These are phyloP conservation scores for Cladophialophora yegresii DNA, from an alignment of 2,329 filamentous ascomycete genomes.

Conservation along the genomic window DNA sequence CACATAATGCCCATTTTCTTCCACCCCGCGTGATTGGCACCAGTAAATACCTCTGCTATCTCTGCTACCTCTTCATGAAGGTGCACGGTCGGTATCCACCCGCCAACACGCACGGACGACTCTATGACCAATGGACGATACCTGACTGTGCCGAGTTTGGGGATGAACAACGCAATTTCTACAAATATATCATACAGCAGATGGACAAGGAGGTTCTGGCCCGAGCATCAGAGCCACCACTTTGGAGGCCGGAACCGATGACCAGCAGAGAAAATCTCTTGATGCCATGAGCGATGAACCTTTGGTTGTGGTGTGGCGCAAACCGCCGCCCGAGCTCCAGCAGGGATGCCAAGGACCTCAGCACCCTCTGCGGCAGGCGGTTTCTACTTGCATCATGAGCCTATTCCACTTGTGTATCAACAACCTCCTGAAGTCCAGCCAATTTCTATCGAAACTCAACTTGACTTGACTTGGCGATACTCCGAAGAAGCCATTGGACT, in stretches of 20 bases:
- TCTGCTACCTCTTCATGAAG: conserved; percentile 36
- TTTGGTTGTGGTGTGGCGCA: neutral
- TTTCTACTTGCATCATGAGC: neutral
- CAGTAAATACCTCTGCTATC: conserved; percentile 35
- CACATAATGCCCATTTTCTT: neutral
- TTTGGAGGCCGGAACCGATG: conserved; percentile 14
- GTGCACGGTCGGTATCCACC: conserved; percentile 24
- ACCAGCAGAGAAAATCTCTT: conserved; percentile 17
- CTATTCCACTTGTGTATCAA: neutral
- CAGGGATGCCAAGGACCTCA: neutral
- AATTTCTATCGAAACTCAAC: too few species aligned
- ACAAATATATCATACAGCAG: neutral
- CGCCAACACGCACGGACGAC: conserved; percentile 34
- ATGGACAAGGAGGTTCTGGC: conserved; percentile 9
- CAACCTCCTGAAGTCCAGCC: neutral
- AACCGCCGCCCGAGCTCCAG: neutral
- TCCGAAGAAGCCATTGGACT: neutral
- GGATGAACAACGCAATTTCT: neutral
- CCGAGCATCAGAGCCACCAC: neutral
- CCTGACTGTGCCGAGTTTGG: conserved; percentile 27
- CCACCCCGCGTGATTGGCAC: conserved; percentile 32
- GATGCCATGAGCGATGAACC: conserved; percentile 1
- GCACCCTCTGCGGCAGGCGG: neutral
- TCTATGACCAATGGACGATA: conserved; percentile 37
- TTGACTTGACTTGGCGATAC: neutral